Evolutionary conservation across 139 green algal species (phyloP), one percentile per base, ranked within the genome.

Genomic region (Axilococcus clingmanii): DNA sequence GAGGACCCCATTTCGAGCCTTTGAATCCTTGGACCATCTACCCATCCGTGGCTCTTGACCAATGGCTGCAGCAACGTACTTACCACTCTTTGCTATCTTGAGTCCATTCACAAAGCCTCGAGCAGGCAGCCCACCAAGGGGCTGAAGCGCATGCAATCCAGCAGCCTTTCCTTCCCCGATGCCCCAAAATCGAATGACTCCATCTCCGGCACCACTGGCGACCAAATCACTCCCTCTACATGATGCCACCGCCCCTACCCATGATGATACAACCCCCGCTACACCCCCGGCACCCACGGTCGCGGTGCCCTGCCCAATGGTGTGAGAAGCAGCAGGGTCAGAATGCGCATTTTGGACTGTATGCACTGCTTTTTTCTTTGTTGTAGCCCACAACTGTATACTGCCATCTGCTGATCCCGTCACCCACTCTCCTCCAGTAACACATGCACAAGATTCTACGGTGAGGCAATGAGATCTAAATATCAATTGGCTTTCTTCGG

Each of bases 401-500:
- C 45, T 59, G 20, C 86, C 86, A 55, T 91, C 83, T 15, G 74
- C 69, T 4, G 62, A 58, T 31, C 86, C 86, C 0, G 72, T 84
- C 17, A 94, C 45, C 86, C 87, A 96, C 49, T 91, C 79, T 1
- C 63, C 78, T n/a, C 59, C 42, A 19, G 73, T 78, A 12, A 86
- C 32, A 42, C 72, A 61, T 36, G 54, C 45, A 34, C 57, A 72
- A 66, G 71, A 81, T 42, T 92, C 83, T 5, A 94, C 65, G 22
- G 65, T 75, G 11, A 49, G 41, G 34, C 60, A 65, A 59, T 71
- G 58, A 15, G 36, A 41, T 15, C 83, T 69, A 70, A 94, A 97
- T 3, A 98, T 70, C n/a, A 98, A 78, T 72, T 98, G 91, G 31
- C 68, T 84, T 68, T 96, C 90, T 41, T 98, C 91, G 0, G 83